phyloP scores from a whole-genome alignment of 768 basidiomycete species.

The Imleria badia region DNA sequence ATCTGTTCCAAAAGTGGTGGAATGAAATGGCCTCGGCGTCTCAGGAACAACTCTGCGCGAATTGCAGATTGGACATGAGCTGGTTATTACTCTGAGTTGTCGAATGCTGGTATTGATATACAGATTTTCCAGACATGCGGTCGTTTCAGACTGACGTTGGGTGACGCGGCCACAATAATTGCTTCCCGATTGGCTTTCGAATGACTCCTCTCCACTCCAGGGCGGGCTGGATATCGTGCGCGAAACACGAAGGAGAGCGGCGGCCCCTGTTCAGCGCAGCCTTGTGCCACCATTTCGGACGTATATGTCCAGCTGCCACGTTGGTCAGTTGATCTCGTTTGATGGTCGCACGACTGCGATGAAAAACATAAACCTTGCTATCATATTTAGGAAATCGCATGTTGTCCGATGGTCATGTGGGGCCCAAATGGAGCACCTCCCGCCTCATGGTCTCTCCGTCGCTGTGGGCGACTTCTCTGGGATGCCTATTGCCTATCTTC shows the following conservation, averaged over 20 bases:
- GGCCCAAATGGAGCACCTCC: background rate
- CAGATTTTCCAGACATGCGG: constrained; percentile 5
- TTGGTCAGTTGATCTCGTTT: constrained; percentile 12
- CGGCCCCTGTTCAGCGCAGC: constrained; percentile 4
- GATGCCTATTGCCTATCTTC: background rate
- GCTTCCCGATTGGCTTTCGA: constrained; percentile 8
- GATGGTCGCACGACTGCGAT: constrained; percentile 7
- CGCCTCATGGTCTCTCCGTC: constrained; percentile 18
- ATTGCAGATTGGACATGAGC: background rate
- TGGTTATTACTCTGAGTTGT: background rate
- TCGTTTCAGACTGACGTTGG: constrained; percentile 18
- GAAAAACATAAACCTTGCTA: constrained; percentile 19
- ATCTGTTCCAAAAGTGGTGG: constrained; percentile 9
- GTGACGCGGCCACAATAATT: constrained; percentile 1
- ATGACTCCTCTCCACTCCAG: constrained; percentile 11
- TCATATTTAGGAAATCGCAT: constrained; percentile 5
- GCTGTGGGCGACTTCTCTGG: background rate
- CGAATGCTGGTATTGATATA: background rate
- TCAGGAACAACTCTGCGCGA: background rate
- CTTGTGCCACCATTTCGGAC: constrained; percentile 7
- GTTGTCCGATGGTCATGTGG: constrained; percentile 7
- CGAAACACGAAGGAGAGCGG: constrained; percentile 19
- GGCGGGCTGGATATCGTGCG: constrained; percentile 22
- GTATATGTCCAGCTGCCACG: constrained; percentile 14
- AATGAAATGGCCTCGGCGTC: background rate